Conservation (phyloP, 371 early-diverging fungal genomes). For the Mucor indicus region DNA sequence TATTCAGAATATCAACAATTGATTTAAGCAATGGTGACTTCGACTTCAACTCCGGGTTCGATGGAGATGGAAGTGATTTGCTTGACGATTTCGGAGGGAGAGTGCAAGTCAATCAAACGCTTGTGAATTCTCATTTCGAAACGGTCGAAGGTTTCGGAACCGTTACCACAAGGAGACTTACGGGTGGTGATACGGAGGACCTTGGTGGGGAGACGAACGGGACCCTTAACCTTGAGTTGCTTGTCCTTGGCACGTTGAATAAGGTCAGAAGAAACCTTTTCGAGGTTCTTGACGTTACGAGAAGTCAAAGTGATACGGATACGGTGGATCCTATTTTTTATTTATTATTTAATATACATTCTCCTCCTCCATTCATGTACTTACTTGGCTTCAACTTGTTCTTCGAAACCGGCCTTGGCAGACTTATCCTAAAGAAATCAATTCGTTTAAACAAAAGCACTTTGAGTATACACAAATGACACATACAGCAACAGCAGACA, state of each 20-base stretch:
- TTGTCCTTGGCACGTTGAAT: conserved; percentile 97
- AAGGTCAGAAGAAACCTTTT: conserved; percentile 97
- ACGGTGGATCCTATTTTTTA: conserved; percentile 70
- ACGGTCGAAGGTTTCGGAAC: conserved; percentile 99
- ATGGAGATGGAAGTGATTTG: conserved; percentile 99
- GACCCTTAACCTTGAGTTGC: conserved; percentile 96
- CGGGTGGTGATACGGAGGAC: conserved; percentile 97
- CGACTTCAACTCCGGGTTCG: conserved; percentile 99
- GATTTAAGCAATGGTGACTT: conserved; percentile 95
- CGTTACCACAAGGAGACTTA: conserved; percentile 99
- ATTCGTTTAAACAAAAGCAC: no score
- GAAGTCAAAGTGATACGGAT: conserved; percentile 97
- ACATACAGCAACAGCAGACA: conserved; percentile 31
- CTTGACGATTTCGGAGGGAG: conserved; percentile 98
- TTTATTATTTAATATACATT: no score
- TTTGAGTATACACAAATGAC: no score
- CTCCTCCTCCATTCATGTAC: conserved; percentile 8
- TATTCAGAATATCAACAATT: no score
- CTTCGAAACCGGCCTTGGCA: conserved; percentile 56
- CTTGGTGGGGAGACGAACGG: conserved; percentile 99
- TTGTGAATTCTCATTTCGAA: conserved; percentile 99
- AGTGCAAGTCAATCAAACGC: conserved; percentile 97
- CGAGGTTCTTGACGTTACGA: conserved; percentile 96
- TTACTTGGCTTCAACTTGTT: conserved; percentile 52
- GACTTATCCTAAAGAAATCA: conserved; percentile 43